Conservation (phyloP, 1,284 basidiomycete species). For the Tilletiopsis washingtonensis region DNA sequence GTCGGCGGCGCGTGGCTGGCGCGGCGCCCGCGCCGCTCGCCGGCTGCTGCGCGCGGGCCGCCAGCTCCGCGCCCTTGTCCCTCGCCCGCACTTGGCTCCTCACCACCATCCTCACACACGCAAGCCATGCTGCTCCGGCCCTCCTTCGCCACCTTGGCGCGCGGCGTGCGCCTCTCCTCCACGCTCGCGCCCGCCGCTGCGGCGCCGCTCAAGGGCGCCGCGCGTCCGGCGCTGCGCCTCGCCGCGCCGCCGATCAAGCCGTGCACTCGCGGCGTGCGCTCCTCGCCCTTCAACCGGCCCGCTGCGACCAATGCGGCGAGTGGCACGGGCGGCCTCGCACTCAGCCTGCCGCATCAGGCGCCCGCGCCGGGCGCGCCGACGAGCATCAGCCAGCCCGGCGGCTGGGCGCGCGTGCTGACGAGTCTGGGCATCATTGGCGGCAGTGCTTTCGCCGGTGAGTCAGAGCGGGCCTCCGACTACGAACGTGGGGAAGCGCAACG, state of each 20-base stretch:
- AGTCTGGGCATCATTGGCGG: conserved; percentile 41
- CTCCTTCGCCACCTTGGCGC: background rate
- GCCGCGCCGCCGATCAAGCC: background rate
- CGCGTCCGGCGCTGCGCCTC: background rate
- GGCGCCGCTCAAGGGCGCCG: background rate
- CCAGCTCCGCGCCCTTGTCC: too few species aligned
- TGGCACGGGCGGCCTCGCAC: background rate
- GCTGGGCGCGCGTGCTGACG: conserved; percentile 34
- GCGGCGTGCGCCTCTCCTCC: background rate
- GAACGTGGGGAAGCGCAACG: background rate
- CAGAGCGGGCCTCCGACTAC: background rate
- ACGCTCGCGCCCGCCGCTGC: background rate
- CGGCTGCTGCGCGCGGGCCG: too few species aligned
- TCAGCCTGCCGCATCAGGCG: conserved; percentile 22
- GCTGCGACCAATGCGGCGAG: background rate
- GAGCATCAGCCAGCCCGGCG: conserved; percentile 24
- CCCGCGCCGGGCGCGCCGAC: conserved; percentile 26
- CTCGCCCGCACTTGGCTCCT: too few species aligned
- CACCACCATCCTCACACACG: background rate
- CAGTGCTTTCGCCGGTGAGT: conserved; percentile 29
- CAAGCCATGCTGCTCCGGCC: background rate
- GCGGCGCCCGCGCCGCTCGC: too few species aligned
- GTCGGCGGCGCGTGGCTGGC: too few species aligned
- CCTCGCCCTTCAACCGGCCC: conserved; percentile 1
- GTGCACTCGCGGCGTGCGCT: background rate